Evolutionary conservation across 2,329 filamentous ascomycete species (phyloP).

Genomic region (Xylaria sp.): DNA sequence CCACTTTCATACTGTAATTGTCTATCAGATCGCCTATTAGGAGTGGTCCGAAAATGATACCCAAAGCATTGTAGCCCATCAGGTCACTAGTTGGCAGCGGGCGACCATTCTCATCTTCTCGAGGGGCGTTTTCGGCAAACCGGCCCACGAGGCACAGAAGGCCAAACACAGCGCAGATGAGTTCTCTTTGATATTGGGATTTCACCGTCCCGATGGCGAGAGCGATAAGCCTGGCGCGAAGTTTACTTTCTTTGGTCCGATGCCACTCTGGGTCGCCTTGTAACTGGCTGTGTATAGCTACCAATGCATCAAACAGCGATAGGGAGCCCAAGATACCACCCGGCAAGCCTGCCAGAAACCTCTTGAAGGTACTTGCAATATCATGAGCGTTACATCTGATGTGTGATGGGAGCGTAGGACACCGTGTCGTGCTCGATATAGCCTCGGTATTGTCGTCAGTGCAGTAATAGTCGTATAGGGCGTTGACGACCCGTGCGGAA

Average conservation of each 20-base stretch:
- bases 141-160: constrained; percentile 70
- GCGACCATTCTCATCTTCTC: constrained; percentile 62
- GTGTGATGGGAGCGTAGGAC: constrained; percentile 67
- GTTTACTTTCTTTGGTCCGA: constrained; percentile 63
- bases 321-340: constrained; percentile 74
- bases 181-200: constrained; percentile 68
- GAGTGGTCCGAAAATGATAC: constrained; percentile 72
- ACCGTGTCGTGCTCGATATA: constrained; percentile 67
- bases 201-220: constrained; percentile 68
- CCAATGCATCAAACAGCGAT: constrained; percentile 68
- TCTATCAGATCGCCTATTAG: constrained; percentile 67
- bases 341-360: constrained; percentile 69
- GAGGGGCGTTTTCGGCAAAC: constrained; percentile 62
- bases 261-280: constrained; percentile 61
- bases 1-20: constrained; percentile 60
- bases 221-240: constrained; percentile 72
- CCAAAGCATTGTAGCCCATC: constrained; percentile 72
- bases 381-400: constrained; percentile 70
- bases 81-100: constrained; percentile 65
- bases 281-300: constrained; percentile 68
- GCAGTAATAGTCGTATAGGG: constrained; percentile 72
- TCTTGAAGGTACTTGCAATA: constrained; percentile 74
- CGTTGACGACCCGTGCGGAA: constrained; percentile 64
- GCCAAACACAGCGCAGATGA: constrained; percentile 75
- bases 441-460: constrained; percentile 58